These are phyloP conservation scores for Zymoseptoria passerinii DNA, from an alignment of 2,329 filamentous ascomycete species.

Conservation along the genomic window DNA sequence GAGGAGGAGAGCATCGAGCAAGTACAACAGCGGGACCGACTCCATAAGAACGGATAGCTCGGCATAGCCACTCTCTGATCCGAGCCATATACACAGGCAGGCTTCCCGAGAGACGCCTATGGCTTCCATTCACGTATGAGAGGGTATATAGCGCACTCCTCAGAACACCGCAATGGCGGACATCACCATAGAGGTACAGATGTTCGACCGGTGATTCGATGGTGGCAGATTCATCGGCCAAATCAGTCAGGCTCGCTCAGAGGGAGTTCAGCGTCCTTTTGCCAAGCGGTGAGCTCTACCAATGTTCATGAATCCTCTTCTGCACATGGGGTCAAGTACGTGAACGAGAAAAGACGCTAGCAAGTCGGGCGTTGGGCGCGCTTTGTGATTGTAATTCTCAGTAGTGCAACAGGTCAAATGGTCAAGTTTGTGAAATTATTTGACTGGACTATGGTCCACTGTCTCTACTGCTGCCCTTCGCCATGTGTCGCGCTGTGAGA, in stretches of 20 bases:
- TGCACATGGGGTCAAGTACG: too few relatives aligned
- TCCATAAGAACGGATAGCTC: neutral
- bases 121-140: too few relatives aligned
- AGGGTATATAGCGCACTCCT: too few relatives aligned
- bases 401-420: neutral
- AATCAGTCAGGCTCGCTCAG: too few relatives aligned
- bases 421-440: neutral
- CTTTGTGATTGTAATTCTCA: neutral
- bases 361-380: neutral
- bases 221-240: too few relatives aligned
- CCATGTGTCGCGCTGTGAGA: neutral
- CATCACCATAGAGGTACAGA: too few relatives aligned
- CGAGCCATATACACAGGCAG: neutral
- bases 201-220: too few relatives aligned
- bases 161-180: too few relatives aligned
- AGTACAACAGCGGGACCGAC: neutral
- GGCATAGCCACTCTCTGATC: neutral
- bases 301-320: too few relatives aligned
- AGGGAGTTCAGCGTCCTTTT: too few relatives aligned
- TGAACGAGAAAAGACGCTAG: neutral
- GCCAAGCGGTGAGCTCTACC: too few relatives aligned
- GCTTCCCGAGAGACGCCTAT: too few relatives aligned
- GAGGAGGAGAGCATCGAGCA: neutral
- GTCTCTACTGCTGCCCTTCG: neutral
- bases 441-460: neutral